Conservation (phyloP, 371 early-diverging fungal species). For the Rhizopus delemar region DNA sequence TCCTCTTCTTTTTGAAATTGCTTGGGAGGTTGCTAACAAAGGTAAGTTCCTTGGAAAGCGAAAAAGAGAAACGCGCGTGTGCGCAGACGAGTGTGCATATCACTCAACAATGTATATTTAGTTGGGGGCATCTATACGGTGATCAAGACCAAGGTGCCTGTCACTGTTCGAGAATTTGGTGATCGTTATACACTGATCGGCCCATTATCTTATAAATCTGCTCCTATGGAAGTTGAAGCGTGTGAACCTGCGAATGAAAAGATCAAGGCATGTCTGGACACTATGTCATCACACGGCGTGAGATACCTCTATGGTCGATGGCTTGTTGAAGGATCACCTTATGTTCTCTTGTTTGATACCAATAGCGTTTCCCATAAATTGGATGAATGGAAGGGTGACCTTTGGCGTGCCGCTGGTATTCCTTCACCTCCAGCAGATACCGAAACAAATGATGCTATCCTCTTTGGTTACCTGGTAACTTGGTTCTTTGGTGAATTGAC, state of each 20-base stretch:
- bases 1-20: slow-evolving; percentile 80
- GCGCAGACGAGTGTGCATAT: too few relatives aligned
- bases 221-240: slow-evolving; percentile 88
- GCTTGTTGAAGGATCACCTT: slow-evolving; percentile 93
- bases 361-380: slow-evolving; percentile 67
- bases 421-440: slow-evolving; percentile 90
- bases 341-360: slow-evolving; percentile 88
- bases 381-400: slow-evolving; percentile 94
- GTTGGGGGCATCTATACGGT: slow-evolving; percentile 97
- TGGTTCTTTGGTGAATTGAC: slow-evolving; percentile 92
- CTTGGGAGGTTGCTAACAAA: slow-evolving; percentile 96
- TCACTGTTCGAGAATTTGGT: slow-evolving; percentile 88
- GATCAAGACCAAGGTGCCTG: slow-evolving; percentile 90
- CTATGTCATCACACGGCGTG: slow-evolving; percentile 75
- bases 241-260: slow-evolving; percentile 72
- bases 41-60: slow-evolving; percentile 48
- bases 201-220: slow-evolving; percentile 77
- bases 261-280: slow-evolving; percentile 68
- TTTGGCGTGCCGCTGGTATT: slow-evolving; percentile 88
- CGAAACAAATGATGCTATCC: slow-evolving; percentile 91
- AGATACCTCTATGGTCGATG: slow-evolving; percentile 88
- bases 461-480: slow-evolving; percentile 91
- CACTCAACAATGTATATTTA: slow-evolving; percentile 57
- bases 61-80: neutral
- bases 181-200: slow-evolving; percentile 62